A percentile compares a stretch with the other conserved stretches of the same genome.
Evolutionary conservation across 768 basidiomycete genomes (phyloP).

Genomic region (Rhodocollybia butyracea): DNA sequence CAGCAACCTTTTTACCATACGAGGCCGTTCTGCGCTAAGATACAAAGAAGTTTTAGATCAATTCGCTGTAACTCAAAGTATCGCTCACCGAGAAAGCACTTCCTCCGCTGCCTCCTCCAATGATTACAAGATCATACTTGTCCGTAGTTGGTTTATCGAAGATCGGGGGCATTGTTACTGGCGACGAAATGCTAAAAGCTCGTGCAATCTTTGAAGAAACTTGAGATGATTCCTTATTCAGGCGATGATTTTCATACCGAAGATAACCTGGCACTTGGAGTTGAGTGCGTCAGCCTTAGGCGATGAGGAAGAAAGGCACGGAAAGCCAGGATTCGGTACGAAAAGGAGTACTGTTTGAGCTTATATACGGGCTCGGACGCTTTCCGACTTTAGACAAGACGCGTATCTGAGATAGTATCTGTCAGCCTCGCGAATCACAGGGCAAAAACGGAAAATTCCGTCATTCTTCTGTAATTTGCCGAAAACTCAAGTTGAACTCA

Average conservation of each 20-base stretch:
- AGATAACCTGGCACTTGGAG: neutral
- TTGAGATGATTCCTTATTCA: neutral
- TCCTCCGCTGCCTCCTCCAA: conserved; percentile 94
- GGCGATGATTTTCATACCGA: neutral
- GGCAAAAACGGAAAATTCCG: too few relatives aligned
- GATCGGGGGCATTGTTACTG: conserved; percentile 68
- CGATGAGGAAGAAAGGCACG: conserved; percentile 1
- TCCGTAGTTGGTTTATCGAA: conserved; percentile 55
- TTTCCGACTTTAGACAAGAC: too few relatives aligned
- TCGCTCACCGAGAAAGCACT: conserved; percentile 76
- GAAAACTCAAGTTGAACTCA: too few relatives aligned
- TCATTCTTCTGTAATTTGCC: too few relatives aligned
- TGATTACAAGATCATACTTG: conserved; percentile 81
- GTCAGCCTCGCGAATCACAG: too few relatives aligned
- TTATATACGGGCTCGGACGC: too few relatives aligned
- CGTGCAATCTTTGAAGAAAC: conserved; percentile 39
- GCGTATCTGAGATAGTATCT: too few relatives aligned
- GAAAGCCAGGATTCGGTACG: conserved; percentile 1
- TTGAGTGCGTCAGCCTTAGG: conserved; percentile 2
- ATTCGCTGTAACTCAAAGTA: neutral
- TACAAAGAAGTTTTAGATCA: too few relatives aligned
- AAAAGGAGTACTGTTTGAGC: too few relatives aligned
- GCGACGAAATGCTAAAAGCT: conserved; percentile 35
- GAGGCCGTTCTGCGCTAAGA: conserved; percentile 81
- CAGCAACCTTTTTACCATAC: conserved; percentile 91